Conservation (phyloP, 2,329 filamentous ascomycete genomes). For the Verticillium dahliae region DNA sequence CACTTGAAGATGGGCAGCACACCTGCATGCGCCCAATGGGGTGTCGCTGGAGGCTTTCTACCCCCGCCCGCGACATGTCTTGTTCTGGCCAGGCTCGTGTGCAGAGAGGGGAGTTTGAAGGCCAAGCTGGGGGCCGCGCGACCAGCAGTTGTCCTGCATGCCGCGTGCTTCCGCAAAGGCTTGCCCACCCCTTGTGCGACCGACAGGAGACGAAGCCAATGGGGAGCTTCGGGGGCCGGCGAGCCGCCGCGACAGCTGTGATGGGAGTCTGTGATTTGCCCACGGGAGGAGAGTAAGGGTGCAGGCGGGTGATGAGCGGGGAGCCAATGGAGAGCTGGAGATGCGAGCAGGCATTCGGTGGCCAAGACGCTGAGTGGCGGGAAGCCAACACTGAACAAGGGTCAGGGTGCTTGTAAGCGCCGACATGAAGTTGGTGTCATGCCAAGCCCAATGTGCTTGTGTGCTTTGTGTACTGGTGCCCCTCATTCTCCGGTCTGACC, state of each 20-base stretch:
- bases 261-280: background rate
- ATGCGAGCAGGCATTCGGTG: background rate
- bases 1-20: conserved; percentile 6
- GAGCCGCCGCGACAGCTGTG: conserved; percentile 7
- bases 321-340: conserved; percentile 1
- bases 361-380: conserved; percentile 5
- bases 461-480: background rate
- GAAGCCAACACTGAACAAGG: conserved; percentile 5
- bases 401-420: conserved; percentile 10
- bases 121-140: background rate
- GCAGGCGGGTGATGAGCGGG: background rate
- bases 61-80: background rate
- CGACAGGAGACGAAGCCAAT: background rate
- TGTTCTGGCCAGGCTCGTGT: background rate
- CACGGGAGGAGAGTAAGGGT: background rate
- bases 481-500: background rate
- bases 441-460: background rate
- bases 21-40: conserved; percentile 10
- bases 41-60: background rate
- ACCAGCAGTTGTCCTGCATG: background rate
- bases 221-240: conserved; percentile 1
- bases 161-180: background rate
- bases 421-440: background rate
- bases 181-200: background rate
- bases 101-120: background rate